These are phyloP conservation scores for Aureobasidium sp. DNA, from an alignment of 2,329 filamentous ascomycete species.

Conservation along the genomic window DNA sequence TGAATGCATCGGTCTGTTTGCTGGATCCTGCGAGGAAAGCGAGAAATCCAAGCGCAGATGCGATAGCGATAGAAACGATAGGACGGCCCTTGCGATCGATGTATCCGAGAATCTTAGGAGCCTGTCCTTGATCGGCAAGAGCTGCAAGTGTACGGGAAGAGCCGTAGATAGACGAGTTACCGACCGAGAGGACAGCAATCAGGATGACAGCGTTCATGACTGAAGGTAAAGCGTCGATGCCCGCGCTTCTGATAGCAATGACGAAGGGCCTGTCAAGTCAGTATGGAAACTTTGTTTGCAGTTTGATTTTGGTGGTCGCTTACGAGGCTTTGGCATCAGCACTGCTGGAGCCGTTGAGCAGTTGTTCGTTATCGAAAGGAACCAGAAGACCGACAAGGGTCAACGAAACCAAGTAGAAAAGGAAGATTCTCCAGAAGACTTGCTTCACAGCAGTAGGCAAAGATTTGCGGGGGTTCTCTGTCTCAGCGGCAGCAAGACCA, in stretches of 20 bases:
- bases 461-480: conserved; percentile 70
- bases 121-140: conserved; percentile 68
- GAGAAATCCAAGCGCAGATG: conserved; percentile 48
- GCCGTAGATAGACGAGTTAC: conserved; percentile 86
- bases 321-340: conserved; percentile 65
- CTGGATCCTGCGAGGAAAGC: conserved; percentile 48
- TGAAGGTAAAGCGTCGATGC: conserved; percentile 72
- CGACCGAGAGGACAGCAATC: conserved; percentile 81
- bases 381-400: conserved; percentile 77
- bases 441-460: conserved; percentile 85
- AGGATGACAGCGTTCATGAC: conserved; percentile 96
- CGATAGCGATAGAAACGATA: conserved; percentile 43
- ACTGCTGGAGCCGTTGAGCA: conserved; percentile 53
- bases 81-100: conserved; percentile 57
- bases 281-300: too few relatives aligned
- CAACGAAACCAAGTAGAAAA: conserved; percentile 79
- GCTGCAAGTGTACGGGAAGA: conserved; percentile 85
- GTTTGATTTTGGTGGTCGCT: too few relatives aligned
- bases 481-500: conserved; percentile 70
- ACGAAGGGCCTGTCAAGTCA: conserved; percentile 92
- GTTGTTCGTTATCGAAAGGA: conserved; percentile 58
- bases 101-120: conserved; percentile 51
- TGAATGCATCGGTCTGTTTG: conserved; percentile 45
- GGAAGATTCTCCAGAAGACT: conserved; percentile 80
- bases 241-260: conserved; percentile 76